Base-by-base conservation (phyloP, 176 grass and related monocot species). In the Poa annua region DNA sequence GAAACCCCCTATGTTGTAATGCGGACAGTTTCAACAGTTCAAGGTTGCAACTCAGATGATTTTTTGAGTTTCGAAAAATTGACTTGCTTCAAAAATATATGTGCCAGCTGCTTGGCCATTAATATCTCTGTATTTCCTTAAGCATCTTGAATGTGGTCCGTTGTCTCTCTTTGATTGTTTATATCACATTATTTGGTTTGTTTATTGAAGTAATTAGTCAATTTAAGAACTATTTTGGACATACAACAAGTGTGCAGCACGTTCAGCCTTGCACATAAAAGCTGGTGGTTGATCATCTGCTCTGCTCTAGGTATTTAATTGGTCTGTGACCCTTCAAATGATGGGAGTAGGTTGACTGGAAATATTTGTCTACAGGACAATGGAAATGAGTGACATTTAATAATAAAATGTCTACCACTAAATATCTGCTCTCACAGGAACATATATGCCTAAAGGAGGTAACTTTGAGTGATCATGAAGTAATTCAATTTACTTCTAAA, bases 91-190 rank as follows among this genome's bases (percentile, higher is more conserved):
- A 60, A 60, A 8, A 25, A 22, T 25, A 24, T 25, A 60, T 57
- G 10, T 33, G 39, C 19, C 51, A 50, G 12, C 20, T 5, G 59
- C 42, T 74, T 51, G 17, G 9, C 62, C n/a, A 64, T 66, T 45
- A 36, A 65, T 44, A 26, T 74, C 45, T 80, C 16, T 29, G 67
- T 52, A 50, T 85, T 69, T 77, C 29, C 8, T 85, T 35, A 33
- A 71, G 16, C 62, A 80, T 54, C 57, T 25, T 88, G 36, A 55
- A 81, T 70, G 3, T 36, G 29, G 26, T 50, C 19, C 25, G 25
- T 52, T 91, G 12, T 66, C 70, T 75, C 11, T 55, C 65, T 26
- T 48, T 57, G 13, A 75, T 81, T 5, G 42, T 67, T 65, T 13
- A 47, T 74, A 67, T 25, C 48, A 33, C 36, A 32, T 55, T 57